These are phyloP conservation scores for Cryomyces minteri DNA, from an alignment of 495 filamentous ascomycete genomes.

Conservation along the genomic window DNA sequence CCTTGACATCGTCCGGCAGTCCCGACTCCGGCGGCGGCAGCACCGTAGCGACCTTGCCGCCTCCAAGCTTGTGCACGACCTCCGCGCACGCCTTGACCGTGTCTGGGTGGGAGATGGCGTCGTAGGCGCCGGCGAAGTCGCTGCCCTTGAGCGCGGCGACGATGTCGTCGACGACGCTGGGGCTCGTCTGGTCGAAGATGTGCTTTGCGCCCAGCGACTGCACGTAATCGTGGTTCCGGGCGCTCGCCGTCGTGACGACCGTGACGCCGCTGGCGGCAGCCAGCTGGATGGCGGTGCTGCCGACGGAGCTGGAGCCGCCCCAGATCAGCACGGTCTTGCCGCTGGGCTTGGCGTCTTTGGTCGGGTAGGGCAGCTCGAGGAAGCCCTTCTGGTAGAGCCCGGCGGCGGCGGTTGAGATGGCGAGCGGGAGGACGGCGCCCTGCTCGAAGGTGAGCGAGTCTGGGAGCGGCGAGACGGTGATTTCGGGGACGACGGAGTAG, in stretches of 20 bases:
- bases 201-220: slow-evolving; percentile 32
- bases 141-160: slow-evolving; percentile 15
- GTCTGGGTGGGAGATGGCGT: slow-evolving; percentile 13
- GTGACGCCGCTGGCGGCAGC: slow-evolving; percentile 36
- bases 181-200: slow-evolving; percentile 38
- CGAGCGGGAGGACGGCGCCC: slow-evolving; percentile 33
- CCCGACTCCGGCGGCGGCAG: slow-evolving; percentile 6
- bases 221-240: slow-evolving; percentile 33
- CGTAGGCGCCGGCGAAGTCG: slow-evolving; percentile 14
- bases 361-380: slow-evolving; percentile 24
- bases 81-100: slow-evolving; percentile 5
- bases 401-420: slow-evolving; percentile 32
- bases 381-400: slow-evolving; percentile 27
- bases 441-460: slow-evolving; percentile 24
- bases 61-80: slow-evolving; percentile 16
- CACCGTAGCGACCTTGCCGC: slow-evolving; percentile 8
- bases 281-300: slow-evolving; percentile 42
- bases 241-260: slow-evolving; percentile 35
- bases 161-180: slow-evolving; percentile 20
- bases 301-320: slow-evolving; percentile 41
- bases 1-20: slow-evolving; percentile 6
- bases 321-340: slow-evolving; percentile 34
- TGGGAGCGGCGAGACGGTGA: slow-evolving; percentile 27
- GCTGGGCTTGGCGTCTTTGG: slow-evolving; percentile 11
- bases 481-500: slow-evolving; percentile 23